These are phyloP conservation scores for Dipteronia sinensis DNA, from an alignment of 345 rosid genomes.

Conservation along the genomic window DNA sequence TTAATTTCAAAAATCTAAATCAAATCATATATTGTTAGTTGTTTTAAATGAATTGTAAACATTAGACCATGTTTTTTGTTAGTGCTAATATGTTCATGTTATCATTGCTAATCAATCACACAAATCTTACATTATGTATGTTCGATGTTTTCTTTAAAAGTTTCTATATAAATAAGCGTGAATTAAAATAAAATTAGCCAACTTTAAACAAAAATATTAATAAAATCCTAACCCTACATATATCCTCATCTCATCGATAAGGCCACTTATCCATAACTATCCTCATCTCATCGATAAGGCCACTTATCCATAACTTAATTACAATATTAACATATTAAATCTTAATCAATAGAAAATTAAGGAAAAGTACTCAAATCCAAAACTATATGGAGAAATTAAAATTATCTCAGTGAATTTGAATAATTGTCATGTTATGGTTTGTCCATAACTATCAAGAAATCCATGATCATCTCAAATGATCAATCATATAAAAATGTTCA, in stretches of 20 bases:
- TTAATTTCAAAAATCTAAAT: too few species aligned
- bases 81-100: too few species aligned
- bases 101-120: too few species aligned
- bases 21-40: too few species aligned
- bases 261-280: neutral
- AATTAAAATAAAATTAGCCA: too few species aligned
- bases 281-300: neutral
- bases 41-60: too few species aligned
- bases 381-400: slow-evolving; percentile 4
- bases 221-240: neutral
- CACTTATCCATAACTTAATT: neutral
- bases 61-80: too few species aligned
- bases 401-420: neutral
- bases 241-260: neutral
- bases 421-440: neutral
- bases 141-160: too few species aligned
- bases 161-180: too few species aligned
- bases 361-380: neutral
- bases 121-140: too few species aligned
- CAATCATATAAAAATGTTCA: neutral
- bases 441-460: neutral
- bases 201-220: neutral
- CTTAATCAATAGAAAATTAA: neutral
- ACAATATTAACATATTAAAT: neutral
- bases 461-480: neutral